Evolutionary conservation across 345 rosid species (phyloP).

Genomic region (Euphorbia tirucalli): DNA sequence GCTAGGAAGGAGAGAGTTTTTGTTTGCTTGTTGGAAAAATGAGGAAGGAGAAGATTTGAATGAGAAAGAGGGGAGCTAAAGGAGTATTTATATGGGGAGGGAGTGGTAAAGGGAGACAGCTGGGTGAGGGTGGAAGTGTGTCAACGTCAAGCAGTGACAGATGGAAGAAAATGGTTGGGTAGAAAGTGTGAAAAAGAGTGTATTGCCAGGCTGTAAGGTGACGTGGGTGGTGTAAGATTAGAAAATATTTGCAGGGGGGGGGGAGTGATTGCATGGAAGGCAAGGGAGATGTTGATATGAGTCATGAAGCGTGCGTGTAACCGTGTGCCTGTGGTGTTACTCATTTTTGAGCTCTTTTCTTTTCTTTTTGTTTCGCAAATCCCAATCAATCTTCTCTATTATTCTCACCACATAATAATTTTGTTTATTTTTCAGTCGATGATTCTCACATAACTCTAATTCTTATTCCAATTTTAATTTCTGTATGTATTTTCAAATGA

Average conservation of each 20-base stretch:
- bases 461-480: too few relatives aligned
- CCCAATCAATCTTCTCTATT: neutral
- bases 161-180: slow-evolving; percentile 21
- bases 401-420: neutral
- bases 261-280: neutral
- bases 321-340: neutral
- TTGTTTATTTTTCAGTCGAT: neutral
- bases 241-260: neutral
- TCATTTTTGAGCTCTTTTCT: neutral
- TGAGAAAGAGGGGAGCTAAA: neutral
- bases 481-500: too few relatives aligned
- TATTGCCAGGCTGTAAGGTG: slow-evolving; percentile 27
- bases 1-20: neutral
- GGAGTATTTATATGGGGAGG: slow-evolving; percentile 21
- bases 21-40: too few relatives aligned
- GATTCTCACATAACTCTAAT: too few relatives aligned
- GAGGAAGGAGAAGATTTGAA: too few relatives aligned
- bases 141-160: slow-evolving; percentile 12
- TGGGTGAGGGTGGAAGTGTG: slow-evolving; percentile 22
- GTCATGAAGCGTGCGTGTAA: neutral
- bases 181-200: neutral
- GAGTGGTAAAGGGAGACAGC: slow-evolving; percentile 19
- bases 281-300: slow-evolving; percentile 4
- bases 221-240: slow-evolving; percentile 10
- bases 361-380: neutral